Base-by-base conservation (phyloP, 805 yeast genomes). In the Candida sonorensis region DNA sequence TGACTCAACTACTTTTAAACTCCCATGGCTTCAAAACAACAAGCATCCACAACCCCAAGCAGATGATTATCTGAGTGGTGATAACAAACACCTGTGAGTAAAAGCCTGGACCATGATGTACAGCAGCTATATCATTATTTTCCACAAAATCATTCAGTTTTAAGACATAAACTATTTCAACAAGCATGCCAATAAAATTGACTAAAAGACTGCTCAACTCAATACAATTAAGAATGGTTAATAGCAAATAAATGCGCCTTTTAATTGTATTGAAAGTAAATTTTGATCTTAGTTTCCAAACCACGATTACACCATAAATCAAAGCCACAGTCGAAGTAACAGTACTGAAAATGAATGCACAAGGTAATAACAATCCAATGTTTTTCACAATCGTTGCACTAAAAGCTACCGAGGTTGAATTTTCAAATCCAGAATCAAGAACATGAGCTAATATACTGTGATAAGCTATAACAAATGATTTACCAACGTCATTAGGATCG, bases 381-480 rank as follows among this genome's bases (percentile, higher is more conserved):
- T 30, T 15, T 30, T 28, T 35, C 23, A 42, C 29, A 16, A 46
- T 11, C 20, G 32, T 14, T 9, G 52, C 51, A 5, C 38, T 37
- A 24, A 43, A 41, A 3, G 46, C 43, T 7, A 35, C 23, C 13
- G 33, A 34, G 24, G 46, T 50, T 17, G 40, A 42, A 23, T 39
- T 40, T 1, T 46, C 41, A 15, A 55, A 37, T n/a, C n/a, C n/a
- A n/a, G n/a, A n/a, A n/a, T n/a, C n/a, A n/a, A n/a, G n/a, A n/a
- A n/a, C n/a, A 17, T 55, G 55, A n/a, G 48, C 39, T 14, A 63
- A 42, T 2, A 57, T 47, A 15, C 57, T 53, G 14, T 60, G 58
- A 45, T 64, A 69, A 1, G 66, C 62, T 9, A 51, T 42, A 10
- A 61, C 64, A 36, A 69, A 56, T 16, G 68, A 57, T 14, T 62